Evolutionary conservation across 192 early-diverging fungal genomes (phyloP).

Genomic region (Coemansia sp.): DNA sequence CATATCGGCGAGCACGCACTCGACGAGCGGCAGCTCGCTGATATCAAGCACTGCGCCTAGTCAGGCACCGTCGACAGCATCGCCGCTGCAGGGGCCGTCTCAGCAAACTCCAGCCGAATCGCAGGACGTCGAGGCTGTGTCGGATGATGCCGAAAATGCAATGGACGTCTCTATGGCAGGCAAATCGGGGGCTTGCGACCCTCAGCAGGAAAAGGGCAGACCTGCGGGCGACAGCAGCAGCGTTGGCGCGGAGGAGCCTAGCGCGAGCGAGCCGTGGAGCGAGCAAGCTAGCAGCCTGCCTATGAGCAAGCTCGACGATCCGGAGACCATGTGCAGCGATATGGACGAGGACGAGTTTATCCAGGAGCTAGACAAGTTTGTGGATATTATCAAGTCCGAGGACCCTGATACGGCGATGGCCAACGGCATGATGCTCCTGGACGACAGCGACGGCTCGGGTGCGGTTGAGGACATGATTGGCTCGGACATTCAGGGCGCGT

Average conservation of each 20-base stretch:
- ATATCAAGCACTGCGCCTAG: background rate
- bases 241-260: background rate
- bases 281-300: conserved; percentile 24
- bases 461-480: conserved; percentile 37
- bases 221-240: background rate
- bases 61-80: background rate
- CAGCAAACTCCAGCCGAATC: background rate
- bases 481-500: conserved; percentile 16
- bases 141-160: background rate
- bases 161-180: background rate
- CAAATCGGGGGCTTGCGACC: background rate
- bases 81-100: background rate
- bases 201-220: background rate
- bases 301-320: conserved; percentile 49
- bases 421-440: conserved; percentile 45
- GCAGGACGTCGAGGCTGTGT: background rate
- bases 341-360: conserved; percentile 54
- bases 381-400: conserved; percentile 48
- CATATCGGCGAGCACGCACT: background rate
- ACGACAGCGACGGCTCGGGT: conserved; percentile 43
- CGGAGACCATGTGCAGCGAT: conserved; percentile 40
- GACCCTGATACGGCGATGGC: conserved; percentile 41
- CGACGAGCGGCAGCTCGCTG: background rate
- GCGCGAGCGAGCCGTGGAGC: background rate
- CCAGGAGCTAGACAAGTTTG: conserved; percentile 54